These are phyloP conservation scores for Hypomyces rosellus DNA, from an alignment of 2,329 filamentous ascomycete species.

Conservation along the genomic window DNA sequence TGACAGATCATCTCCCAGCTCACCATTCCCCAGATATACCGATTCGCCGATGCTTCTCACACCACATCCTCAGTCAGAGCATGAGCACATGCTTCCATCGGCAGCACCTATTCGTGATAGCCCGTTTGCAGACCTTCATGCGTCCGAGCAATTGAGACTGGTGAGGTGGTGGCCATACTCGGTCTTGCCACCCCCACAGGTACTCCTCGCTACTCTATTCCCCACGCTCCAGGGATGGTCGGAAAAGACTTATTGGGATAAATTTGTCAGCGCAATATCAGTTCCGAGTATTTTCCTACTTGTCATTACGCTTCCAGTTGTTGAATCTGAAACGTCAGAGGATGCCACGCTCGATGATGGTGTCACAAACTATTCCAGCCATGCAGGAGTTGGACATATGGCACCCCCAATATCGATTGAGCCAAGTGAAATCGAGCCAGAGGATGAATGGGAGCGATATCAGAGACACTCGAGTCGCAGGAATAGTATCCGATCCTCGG, in stretches of 20 bases:
- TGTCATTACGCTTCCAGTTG: constrained; percentile 84
- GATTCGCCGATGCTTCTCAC: constrained; percentile 49
- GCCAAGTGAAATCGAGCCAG: constrained; percentile 29
- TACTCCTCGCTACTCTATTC: constrained; percentile 70
- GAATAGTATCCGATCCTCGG: constrained; percentile 16
- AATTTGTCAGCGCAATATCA: constrained; percentile 71
- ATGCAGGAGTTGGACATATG: constrained; percentile 23
- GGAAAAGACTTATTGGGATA: constrained; percentile 79
- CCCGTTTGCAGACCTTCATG: constrained; percentile 41
- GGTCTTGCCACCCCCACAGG: constrained; percentile 63
- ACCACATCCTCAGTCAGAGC: constrained; percentile 33
- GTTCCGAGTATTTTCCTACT: constrained; percentile 87
- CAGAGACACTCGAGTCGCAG: constrained; percentile 38
- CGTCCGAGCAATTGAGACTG: constrained; percentile 33
- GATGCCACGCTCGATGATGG: constrained; percentile 20
- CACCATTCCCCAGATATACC: constrained; percentile 63
- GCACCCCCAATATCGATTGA: constrained; percentile 32
- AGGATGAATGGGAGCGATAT: constrained; percentile 56
- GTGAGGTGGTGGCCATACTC: constrained; percentile 78
- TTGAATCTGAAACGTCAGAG: constrained; percentile 62
- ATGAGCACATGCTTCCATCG: constrained; percentile 49
- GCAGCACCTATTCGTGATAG: constrained; percentile 32
- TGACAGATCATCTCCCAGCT: constrained; percentile 42
- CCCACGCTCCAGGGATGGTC: constrained; percentile 80
- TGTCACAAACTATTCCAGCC: constrained; percentile 23